Conservation (phyloP, 495 filamentous ascomycete species). For the Talaromyces ruber region DNA sequence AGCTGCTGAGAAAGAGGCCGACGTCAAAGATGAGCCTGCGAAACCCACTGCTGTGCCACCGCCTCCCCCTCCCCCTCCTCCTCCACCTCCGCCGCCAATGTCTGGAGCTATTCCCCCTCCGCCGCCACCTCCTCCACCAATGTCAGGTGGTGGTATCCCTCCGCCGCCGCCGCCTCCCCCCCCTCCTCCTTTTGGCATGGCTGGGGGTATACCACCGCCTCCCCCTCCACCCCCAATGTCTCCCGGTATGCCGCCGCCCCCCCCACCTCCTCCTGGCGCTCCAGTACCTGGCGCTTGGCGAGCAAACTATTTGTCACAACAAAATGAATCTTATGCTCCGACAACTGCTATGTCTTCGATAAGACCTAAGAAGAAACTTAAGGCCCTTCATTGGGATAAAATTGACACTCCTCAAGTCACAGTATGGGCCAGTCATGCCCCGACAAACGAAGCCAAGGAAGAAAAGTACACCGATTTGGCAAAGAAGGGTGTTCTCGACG, state of each 20-base stretch:
- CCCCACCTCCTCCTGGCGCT: conserved; percentile 43
- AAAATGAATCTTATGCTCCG: conserved; percentile 26
- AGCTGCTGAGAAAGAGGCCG: conserved; percentile 5
- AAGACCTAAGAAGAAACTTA: conserved; percentile 96
- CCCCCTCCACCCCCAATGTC: conserved; percentile 50
- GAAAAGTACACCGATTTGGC: conserved; percentile 90
- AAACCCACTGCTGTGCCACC: conserved; percentile 36
- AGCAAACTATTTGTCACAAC: conserved; percentile 40
- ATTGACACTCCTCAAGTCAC: conserved; percentile 90
- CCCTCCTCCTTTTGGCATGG: conserved; percentile 31
- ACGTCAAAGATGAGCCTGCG: conserved; percentile 10
- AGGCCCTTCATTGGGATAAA: conserved; percentile 99
- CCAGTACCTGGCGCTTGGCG: conserved; percentile 50
- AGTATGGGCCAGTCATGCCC: conserved; percentile 85
- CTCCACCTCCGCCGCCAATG: conserved; percentile 33
- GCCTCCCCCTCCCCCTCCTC: conserved; percentile 35
- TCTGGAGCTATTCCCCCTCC: conserved; percentile 23
- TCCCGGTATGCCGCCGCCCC: conserved; percentile 36
- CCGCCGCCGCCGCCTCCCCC: conserved; percentile 41
- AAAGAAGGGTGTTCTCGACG: conserved; percentile 88
- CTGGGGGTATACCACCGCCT: conserved; percentile 28
- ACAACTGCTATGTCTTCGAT: conserved; percentile 60
- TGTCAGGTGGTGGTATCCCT: conserved; percentile 31
- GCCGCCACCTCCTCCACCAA: conserved; percentile 35
- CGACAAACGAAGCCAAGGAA: conserved; percentile 75